Base-by-base conservation (phyloP, 176 grass and related monocot species). In the Melocanna baccifera region DNA sequence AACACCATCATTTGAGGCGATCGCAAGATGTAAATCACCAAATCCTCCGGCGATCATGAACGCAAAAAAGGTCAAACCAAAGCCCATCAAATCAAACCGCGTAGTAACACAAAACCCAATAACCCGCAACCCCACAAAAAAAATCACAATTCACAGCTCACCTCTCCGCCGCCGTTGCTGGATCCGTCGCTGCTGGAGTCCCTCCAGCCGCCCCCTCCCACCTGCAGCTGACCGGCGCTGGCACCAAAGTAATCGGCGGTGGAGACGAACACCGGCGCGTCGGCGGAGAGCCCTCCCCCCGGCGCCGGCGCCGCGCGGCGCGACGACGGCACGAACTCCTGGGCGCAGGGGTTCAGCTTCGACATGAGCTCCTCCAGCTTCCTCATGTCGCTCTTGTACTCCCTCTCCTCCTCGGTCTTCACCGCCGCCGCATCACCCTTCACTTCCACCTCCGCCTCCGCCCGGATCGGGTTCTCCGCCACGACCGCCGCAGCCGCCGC, bases 141-240 rank as follows among this genome's bases (percentile, higher is more conserved):
- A 58, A 80, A 10, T 10, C 9, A 46, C 37, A 74, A 86, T 25
- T 69, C 32, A 47, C 67, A 48, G 85, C 28, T 57, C 71, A 78
- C 80, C 25, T 81, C 61, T 1, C 75, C 75, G 52, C 74, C 87
- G 86, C 67, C 87, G 76, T 86, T 89, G 70, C 75, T 81, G 76
- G 92, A 94, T 91, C 92, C 92, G 65, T 94, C 91, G 83, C 95
- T 94, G 77, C 95, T 91, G 37, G 91, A 97, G 86, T 90, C 95
- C 71, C 86, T 93, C 42, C 73, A 46, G n/a, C 86, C 61, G 73
- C 65, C 71, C 7, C 47, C 80, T 18, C 40, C 61, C 39, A 37
- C 14, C 76, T 57, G 69, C 68, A 80, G 61, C 50, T 57, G 67
- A 2, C 61, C 48, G 36, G 5, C 20, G 14, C 63, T 25, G 22